phyloP scores from a whole-genome alignment of 495 filamentous ascomycete genomes.

The Friedmanniomyces endolithicus region DNA sequence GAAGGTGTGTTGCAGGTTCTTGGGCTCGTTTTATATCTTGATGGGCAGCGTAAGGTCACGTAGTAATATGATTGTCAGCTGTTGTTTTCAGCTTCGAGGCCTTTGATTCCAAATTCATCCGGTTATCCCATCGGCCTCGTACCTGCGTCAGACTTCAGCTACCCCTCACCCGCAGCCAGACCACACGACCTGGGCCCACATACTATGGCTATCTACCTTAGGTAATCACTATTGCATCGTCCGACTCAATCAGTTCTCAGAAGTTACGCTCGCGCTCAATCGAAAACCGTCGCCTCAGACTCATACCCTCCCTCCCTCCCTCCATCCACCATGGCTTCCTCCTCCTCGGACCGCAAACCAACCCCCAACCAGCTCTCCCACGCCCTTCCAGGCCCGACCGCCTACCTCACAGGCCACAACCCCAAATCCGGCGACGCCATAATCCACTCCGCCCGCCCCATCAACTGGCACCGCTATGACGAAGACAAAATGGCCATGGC shows the following conservation, averaged over 20 bases:
- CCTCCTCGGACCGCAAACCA: conserved; percentile 10
- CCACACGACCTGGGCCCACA: background rate
- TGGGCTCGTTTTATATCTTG: too few relatives aligned
- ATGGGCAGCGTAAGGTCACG: background rate
- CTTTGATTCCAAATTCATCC: too few relatives aligned
- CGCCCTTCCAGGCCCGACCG: conserved; percentile 20
- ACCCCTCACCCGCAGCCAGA: background rate
- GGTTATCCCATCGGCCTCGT: background rate
- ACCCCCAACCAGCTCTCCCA: conserved; percentile 18
- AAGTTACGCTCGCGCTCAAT: too few relatives aligned
- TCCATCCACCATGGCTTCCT: background rate
- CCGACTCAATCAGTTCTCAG: too few relatives aligned
- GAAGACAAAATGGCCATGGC: conserved; percentile 17
- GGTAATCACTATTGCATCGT: too few relatives aligned
- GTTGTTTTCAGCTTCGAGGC: too few relatives aligned
- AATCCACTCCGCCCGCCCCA: conserved; percentile 16
- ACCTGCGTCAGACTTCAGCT: background rate
- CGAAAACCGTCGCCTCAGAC: too few relatives aligned
- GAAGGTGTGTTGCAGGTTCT: too few relatives aligned
- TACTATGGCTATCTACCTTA: background rate
- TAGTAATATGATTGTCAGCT: too few relatives aligned
- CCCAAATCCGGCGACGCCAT: conserved; percentile 16
- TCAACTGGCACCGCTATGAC: conserved; percentile 18
- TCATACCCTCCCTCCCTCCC: too few relatives aligned
- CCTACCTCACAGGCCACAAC: conserved; percentile 21